These are phyloP conservation scores for Fusarium pininemorale DNA, from an alignment of 2,329 filamentous ascomycete species.

Conservation along the genomic window DNA sequence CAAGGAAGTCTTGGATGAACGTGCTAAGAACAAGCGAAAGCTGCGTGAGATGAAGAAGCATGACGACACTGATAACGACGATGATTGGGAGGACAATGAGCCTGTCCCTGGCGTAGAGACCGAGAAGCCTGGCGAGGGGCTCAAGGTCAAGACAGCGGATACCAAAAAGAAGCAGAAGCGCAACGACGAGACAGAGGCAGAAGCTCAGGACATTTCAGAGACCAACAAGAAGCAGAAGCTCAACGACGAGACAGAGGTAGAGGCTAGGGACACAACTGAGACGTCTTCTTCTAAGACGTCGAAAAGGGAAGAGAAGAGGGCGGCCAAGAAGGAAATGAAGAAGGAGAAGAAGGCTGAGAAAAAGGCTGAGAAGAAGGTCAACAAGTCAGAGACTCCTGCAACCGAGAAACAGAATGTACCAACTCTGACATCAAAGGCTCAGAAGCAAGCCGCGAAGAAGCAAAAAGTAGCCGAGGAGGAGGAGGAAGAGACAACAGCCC, in stretches of 20 bases:
- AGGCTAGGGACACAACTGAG: constrained; percentile 50
- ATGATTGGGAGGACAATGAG: constrained; percentile 56
- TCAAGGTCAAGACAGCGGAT: constrained; percentile 58
- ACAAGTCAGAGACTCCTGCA: constrained; percentile 49
- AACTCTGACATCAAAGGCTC: constrained; percentile 34
- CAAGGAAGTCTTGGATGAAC: constrained; percentile 91
- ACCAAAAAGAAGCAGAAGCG: constrained; percentile 67
- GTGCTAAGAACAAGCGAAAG: constrained; percentile 81
- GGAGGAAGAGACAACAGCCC: constrained; percentile 16
- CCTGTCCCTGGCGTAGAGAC: constrained; percentile 63
- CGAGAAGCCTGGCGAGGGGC: constrained; percentile 71
- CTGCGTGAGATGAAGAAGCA: constrained; percentile 69
- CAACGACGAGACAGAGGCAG: constrained; percentile 36
- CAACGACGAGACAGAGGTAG: constrained; percentile 39
- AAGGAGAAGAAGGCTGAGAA: constrained; percentile 54
- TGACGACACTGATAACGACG: constrained; percentile 55
- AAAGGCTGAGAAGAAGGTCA: constrained; percentile 56
- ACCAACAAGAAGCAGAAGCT: constrained; percentile 67
- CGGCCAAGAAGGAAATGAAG: constrained; percentile 57
- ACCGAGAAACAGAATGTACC: constrained; percentile 43
- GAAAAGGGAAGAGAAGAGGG: constrained; percentile 65
- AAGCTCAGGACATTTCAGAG: constrained; percentile 15
- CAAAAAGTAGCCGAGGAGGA: constrained; percentile 28
- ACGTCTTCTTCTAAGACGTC: constrained; percentile 58
- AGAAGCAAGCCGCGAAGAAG: constrained; percentile 43